Evolutionary conservation across 2,329 filamentous ascomycete species (phyloP), one percentile per base, ranked within the genome.

Genomic region (Xylaria sp.): DNA sequence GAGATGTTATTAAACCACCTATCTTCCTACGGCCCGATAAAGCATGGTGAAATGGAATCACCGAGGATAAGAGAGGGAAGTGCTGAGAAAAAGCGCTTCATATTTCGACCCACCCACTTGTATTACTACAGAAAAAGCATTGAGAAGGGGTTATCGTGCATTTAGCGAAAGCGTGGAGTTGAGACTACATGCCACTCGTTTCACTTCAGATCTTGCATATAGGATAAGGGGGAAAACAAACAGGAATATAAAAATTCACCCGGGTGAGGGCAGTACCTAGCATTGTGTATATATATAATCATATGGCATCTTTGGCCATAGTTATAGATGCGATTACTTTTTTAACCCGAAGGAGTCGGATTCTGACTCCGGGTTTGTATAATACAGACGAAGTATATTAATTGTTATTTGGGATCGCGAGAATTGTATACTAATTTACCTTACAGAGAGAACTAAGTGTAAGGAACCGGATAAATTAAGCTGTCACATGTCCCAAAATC

Each of bases 71-170:
- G 58, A 62, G 49, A 58, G 36, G 23, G 23, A 44, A 42, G 51
- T 38, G 49, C 26, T 7, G 15, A 38, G 0, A 6, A 38, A 23
- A 38, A 38, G 36, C 36, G 11, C 36, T 38, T 38, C 36, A 11
- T 38, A 36, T 54, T 40, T 33, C 23, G 20, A 33, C 42, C 36
- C 9, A 33, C 42, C 36, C 9, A 63, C 33, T 40, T 69, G 67
- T 69, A 64, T 61, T 23, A 67, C 15, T 60, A 66, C 11, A 13
- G 11, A 59, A 23, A 69, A 51, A 56, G 64, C 66, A 64, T 62
- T 33, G 23, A 36, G 44, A 33, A 20, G 5, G 28, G 31, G 15
- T 2, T 36, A 10, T 56, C 31, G 10, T 38, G 53, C 31, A 56
- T 56, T 56, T 56, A 56, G 53, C 53, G 53, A 56, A 36, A 56